These are phyloP conservation scores for Starmerella vaccinii DNA, from an alignment of 805 yeast species.

Conservation along the genomic window DNA sequence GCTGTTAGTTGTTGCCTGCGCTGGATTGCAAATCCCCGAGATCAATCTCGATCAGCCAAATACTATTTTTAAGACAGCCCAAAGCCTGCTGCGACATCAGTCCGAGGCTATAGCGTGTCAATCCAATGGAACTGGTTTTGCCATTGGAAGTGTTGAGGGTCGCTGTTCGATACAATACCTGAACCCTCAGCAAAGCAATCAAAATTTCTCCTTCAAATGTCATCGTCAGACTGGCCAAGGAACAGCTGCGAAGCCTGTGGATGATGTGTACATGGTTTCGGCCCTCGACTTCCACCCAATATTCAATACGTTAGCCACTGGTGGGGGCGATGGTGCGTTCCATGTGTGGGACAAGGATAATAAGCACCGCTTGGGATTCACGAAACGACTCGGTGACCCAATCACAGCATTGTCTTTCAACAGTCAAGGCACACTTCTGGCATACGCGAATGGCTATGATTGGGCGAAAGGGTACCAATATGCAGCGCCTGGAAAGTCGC, in stretches of 20 bases:
- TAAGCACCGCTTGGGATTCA: conserved; percentile 73
- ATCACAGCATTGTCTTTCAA: conserved; percentile 75
- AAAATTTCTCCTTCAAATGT: conserved; percentile 85
- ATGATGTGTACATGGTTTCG: conserved; percentile 68
- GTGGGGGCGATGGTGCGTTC: conserved; percentile 90
- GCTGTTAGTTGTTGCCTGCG: conserved; percentile 84
- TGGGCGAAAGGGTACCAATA: conserved; percentile 79
- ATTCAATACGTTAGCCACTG: conserved; percentile 84
- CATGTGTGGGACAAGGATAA: conserved; percentile 95
- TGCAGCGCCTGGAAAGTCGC: conserved; percentile 67
- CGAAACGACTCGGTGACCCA: conserved; percentile 44
- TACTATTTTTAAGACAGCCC: conserved; percentile 58
- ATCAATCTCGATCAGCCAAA: conserved; percentile 73
- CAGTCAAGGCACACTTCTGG: conserved; percentile 71
- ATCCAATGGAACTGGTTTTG: conserved; percentile 87
- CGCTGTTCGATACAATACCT: conserved; percentile 90
- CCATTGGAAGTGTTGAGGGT: conserved; percentile 89
- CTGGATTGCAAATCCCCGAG: conserved; percentile 70
- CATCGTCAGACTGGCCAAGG: conserved; percentile 57
- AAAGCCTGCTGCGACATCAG: conserved; percentile 81
- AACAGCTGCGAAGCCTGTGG: conserved; percentile 44
- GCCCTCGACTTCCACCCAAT: conserved; percentile 77
- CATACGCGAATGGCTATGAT: conserved; percentile 87
- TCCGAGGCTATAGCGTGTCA: conserved; percentile 74
- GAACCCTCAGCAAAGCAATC: conserved; percentile 51